These are phyloP conservation scores for Penstemon newberryi DNA, from an alignment of 257 asterid species.

Conservation along the genomic window DNA sequence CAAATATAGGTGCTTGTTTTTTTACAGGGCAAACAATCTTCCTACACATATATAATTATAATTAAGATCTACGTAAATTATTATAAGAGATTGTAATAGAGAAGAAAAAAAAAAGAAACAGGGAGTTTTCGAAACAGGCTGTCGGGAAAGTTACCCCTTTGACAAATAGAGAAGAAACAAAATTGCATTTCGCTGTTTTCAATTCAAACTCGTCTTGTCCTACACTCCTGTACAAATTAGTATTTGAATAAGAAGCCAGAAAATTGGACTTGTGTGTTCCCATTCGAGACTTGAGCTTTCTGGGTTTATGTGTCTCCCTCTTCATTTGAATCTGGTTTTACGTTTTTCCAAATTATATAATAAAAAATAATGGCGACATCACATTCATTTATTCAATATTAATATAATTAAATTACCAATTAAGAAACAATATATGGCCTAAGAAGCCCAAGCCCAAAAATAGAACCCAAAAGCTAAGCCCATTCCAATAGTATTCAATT, in stretches of 20 bases:
- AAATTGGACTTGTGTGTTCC: conserved; percentile 2
- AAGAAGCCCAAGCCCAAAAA: too few relatives aligned
- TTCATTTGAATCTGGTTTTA: background rate
- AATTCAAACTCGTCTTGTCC: conserved; percentile 10
- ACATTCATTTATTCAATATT: too few relatives aligned
- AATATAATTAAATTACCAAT: background rate
- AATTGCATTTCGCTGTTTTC: conserved; percentile 1
- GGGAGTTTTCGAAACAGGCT: too few relatives aligned
- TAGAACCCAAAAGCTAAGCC: background rate
- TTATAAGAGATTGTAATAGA: too few relatives aligned
- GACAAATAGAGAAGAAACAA: conserved; percentile 31
- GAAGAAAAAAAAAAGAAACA: too few relatives aligned
- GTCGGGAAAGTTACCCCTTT: conserved; percentile 9
- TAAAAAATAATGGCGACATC: too few relatives aligned
- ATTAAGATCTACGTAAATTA: too few relatives aligned
- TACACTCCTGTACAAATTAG: too few relatives aligned
- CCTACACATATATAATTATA: too few relatives aligned
- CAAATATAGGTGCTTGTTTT: too few relatives aligned
- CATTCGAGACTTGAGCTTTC: conserved; percentile 16
- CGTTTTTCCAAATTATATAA: background rate
- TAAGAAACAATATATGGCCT: too few relatives aligned
- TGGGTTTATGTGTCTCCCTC: background rate
- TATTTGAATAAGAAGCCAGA: background rate
- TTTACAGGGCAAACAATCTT: too few relatives aligned
- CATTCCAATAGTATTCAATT: conserved; percentile 35